Evolutionary conservation across 2,329 filamentous ascomycete species (phyloP).

Genomic region (Truncatella angustata): DNA sequence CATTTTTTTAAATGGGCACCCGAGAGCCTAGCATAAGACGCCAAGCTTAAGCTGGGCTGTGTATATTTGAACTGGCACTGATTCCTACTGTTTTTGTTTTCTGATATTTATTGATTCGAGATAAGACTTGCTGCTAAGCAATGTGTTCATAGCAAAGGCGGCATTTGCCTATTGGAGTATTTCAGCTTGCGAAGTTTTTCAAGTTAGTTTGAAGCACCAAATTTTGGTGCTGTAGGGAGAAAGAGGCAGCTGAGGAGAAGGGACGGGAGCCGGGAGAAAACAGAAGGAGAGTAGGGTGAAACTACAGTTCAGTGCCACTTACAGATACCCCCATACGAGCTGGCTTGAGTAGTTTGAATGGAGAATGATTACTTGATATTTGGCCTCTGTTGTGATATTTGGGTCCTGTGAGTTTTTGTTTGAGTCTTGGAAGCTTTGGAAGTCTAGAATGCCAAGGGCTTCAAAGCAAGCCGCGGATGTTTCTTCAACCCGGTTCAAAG

Average conservation of each 20-base stretch:
- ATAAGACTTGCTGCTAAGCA: background rate
- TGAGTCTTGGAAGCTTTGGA: background rate
- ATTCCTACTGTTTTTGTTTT: background rate
- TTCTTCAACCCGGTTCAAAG: no score
- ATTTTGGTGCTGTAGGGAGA: no score
- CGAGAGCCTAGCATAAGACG: background rate
- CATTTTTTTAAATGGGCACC: no score
- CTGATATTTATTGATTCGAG: background rate
- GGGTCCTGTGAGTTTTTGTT: background rate
- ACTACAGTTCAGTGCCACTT: background rate
- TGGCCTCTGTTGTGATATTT: background rate
- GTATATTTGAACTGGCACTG: background rate
- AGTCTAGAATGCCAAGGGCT: no score
- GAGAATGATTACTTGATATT: background rate
- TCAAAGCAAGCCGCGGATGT: no score
- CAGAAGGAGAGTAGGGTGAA: background rate
- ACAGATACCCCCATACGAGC: conserved; percentile 4
- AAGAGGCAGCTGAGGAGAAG: no score
- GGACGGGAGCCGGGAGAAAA: no score
- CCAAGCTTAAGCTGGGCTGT: background rate
- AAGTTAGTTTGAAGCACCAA: background rate
- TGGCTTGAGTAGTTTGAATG: background rate
- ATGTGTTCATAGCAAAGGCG: background rate
- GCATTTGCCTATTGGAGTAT: background rate
- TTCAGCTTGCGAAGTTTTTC: background rate